Base-by-base conservation (phyloP, 2,329 filamentous ascomycete species). In the Raffaelea ambrosiae region DNA sequence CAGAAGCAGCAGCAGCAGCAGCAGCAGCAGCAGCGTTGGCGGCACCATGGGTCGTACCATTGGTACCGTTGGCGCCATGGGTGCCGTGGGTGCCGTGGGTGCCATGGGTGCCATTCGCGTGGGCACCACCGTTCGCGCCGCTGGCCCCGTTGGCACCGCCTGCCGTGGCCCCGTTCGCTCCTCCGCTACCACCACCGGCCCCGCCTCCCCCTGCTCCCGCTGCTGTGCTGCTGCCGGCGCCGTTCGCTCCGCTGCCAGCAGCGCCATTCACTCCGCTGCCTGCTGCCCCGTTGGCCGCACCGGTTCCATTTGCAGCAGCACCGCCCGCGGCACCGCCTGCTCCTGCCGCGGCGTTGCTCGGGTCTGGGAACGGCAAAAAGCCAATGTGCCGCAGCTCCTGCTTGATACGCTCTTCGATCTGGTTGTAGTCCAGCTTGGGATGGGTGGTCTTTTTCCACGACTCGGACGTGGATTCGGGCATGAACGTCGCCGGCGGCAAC, bases 331-430 rank as follows among this genome's bases (percentile, higher is more conserved):
- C 18, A 16, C 14, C 35, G 7, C 16, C 16, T 5, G 35, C 35
- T 16, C 35, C 47, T 13, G 19, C 46, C 13, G 40, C 46, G 7
- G 44, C 49, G 14, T 51, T 53, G 26, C 56, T 51, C 13, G 55
- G 50, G 14, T 59, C 58, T 3, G 56, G 57, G 8, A 59, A 53
- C 69, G 86, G 81, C 16, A 97, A 72, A 58, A 98, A 86, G 11
- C 93, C 93, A 51, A 95, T 88, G 65, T 95, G 87, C 14, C 86
- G 83, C 18, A 98, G 77, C 62, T 98, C 93, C 58, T 89, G 85
- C 66, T 95, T 87, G 45, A 95, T 79, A 42, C 93, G 87, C 60
- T 95, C 87, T 58, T 98, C 93, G 19, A 96, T 79, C 59, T 89
- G 84, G 3, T 78, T 75, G 61, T 95, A 94, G 60, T 96, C 90